Evolutionary conservation across 2,329 filamentous ascomycete genomes (phyloP), one percentile per base, ranked within the genome.

Genomic region (Plectosphaerella sp.): DNA sequence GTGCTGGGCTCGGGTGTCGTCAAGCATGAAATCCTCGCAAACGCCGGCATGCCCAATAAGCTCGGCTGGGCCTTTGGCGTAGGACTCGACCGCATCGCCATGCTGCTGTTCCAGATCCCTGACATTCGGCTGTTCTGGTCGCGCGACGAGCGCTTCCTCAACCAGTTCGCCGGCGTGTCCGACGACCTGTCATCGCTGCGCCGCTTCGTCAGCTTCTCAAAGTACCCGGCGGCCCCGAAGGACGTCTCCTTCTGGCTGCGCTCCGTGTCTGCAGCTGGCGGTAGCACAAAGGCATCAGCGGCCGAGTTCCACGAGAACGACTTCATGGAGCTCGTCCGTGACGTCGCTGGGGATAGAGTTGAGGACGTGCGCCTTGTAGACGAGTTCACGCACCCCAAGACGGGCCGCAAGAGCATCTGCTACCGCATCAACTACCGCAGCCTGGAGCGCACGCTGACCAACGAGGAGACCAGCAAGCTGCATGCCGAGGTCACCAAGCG

Each of bases 101-200:
- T 99, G 94, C 82, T 99, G 36, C 82, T 99, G 22, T 99, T 97
- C 75, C 87, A 89, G 54, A 96, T 99, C 54, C 91, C 92, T 0
- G 94, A 99, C 65, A 99, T 99, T 60, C 87, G 94, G 12, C 83
- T 97, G 5, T 97, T 99, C 75, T 99, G 94, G 94, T 95, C 89
- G 33, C 76, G 78, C 51, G 94, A 99, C 67, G 65, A 79, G 61
- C 83, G 94, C 9, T 99, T 99, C 72, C 72, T 96, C n/a, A 76
- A 74, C 11, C 94, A 99, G 69, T 99, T 99, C 70, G 75, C 72
- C 20, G 82, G 83, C 39, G 75, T 86, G 3, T 80, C 79, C 3
- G 75, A 75, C 47, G 62, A 80, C 56, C 64, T 80, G 15, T 64
- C 69, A 43, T 65, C 60, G 43, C 64, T 87, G 48, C 75, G 70